Conservation (phyloP, 2,329 filamentous ascomycete genomes). For the Incumbomyces delicatus region DNA sequence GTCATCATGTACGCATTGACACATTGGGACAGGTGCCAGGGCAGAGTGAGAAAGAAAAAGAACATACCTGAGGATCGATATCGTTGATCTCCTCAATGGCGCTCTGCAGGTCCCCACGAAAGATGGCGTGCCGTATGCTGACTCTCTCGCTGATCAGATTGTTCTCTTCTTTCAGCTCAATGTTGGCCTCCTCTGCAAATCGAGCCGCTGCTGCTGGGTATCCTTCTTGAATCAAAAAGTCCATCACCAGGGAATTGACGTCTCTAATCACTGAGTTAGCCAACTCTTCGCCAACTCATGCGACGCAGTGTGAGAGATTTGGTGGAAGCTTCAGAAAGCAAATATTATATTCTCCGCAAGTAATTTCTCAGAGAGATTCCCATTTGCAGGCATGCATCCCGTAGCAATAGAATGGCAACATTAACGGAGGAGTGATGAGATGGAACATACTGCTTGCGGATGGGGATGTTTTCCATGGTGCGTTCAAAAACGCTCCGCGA, state of each 20-base stretch:
- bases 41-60: slow-evolving; percentile 11
- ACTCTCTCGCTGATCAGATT: slow-evolving; percentile 68
- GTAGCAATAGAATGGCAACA: slow-evolving; percentile 36
- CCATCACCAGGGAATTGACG: slow-evolving; percentile 89
- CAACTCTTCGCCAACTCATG: slow-evolving; percentile 8
- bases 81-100: slow-evolving; percentile 86
- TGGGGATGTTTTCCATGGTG: slow-evolving; percentile 73
- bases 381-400: slow-evolving; percentile 89
- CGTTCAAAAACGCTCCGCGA: slow-evolving; percentile 51
- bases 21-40: no score
- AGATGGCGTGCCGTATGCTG: slow-evolving; percentile 74
- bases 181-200: slow-evolving; percentile 88
- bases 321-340: slow-evolving; percentile 52
- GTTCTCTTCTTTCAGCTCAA: slow-evolving; percentile 62
- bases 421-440: slow-evolving; percentile 10
- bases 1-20: slow-evolving; percentile 78
- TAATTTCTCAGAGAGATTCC: slow-evolving; percentile 97
- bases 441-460: slow-evolving; percentile 72
- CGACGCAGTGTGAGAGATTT: slow-evolving; percentile 9
- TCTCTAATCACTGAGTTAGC: slow-evolving; percentile 52
- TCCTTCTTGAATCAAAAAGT: slow-evolving; percentile 92
- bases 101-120: slow-evolving; percentile 71
- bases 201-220: slow-evolving; percentile 87
- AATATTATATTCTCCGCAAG: slow-evolving; percentile 84
- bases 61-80: slow-evolving; percentile 75